These are phyloP conservation scores for Candida gorgasii DNA, from an alignment of 805 yeast species.

Conservation along the genomic window DNA sequence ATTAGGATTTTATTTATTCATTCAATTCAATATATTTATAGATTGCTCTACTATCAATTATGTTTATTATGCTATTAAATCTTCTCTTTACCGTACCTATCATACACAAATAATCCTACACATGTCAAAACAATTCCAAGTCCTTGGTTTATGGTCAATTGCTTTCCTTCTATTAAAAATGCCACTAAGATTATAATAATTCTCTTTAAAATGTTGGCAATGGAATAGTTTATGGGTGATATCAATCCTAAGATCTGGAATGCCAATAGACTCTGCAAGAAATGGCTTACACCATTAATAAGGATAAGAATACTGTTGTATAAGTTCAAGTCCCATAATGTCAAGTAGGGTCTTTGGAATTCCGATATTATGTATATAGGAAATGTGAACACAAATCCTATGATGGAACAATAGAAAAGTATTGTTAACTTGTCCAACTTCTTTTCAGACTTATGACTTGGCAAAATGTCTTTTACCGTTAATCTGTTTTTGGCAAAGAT, in stretches of 20 bases:
- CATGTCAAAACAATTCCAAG: slow-evolving; percentile 39
- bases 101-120: slow-evolving; percentile 43
- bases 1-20: slow-evolving; percentile 19
- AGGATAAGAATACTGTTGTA: slow-evolving; percentile 42
- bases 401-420: slow-evolving; percentile 65
- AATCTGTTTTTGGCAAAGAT: slow-evolving; percentile 75
- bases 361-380: slow-evolving; percentile 68
- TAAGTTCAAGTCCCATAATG: slow-evolving; percentile 32
- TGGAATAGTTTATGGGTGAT: slow-evolving; percentile 76
- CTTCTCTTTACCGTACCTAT: slow-evolving; percentile 43
- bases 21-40: too few species aligned
- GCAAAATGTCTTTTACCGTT: slow-evolving; percentile 46
- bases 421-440: slow-evolving; percentile 73
- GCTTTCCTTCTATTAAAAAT: slow-evolving; percentile 58
- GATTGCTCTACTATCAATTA: too few species aligned
- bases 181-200: slow-evolving; percentile 70
- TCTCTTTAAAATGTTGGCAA: slow-evolving; percentile 75
- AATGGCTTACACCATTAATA: slow-evolving; percentile 70
- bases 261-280: slow-evolving; percentile 70
- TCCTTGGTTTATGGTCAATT: slow-evolving; percentile 30
- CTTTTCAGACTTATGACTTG: slow-evolving; percentile 22
- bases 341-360: slow-evolving; percentile 25
- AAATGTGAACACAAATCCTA: slow-evolving; percentile 66
- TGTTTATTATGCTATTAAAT: too few species aligned
- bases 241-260: slow-evolving; percentile 72